Base-by-base conservation (phyloP, 768 basidiomycete species). In the Gymnopilus junonius region DNA sequence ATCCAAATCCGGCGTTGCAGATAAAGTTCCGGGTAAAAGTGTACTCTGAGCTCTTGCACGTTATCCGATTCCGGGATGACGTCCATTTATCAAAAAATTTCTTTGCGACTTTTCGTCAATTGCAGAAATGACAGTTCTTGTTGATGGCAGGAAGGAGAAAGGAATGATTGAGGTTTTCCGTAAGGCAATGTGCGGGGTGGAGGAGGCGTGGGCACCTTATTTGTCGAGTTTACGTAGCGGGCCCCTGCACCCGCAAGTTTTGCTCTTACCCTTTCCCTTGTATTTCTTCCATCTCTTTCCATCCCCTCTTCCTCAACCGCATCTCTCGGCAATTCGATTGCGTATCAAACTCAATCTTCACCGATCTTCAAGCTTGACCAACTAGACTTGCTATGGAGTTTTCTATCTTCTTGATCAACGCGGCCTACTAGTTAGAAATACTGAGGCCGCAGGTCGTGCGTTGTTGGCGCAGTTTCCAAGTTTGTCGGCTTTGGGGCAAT, bases 1-100 rank as follows among this genome's bases (percentile, higher is more conserved):
- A 90, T 79, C 91, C 91, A 93, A 58, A 89, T 85, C 50, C 87
- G 81, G 37, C 91, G 81, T 70, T 93, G 89, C 23, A 89, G 82
- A 65, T 81, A 80, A 29, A 93, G 80, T 0, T 88, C 87, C 15
- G 91, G 91, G 62, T 84, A 81, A 75, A 93, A 93, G 0, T 81
- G 83, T 8, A 92, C 89, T 64, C 72, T 79, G 20, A 85, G 77
- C 67, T 84, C 81, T 46, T 74, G 64, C 31, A 56, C 27, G 63
- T 58, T 64, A 54, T 69, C 64, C 25, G 64, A 48, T 59, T 62
- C 65, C 23, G 55, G 61, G 39, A 61, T 66, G 51, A 29, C 23
- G 15, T 68, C 67, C 64, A 67, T 65, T 60, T 57, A 15, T 25
- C 29, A 10, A n/a, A 29, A n/a, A 11, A 2, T 51, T 51, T 51